These are phyloP conservation scores for Metrosideros polymorpha DNA, from an alignment of 441 rosid genomes.

Conservation along the genomic window DNA sequence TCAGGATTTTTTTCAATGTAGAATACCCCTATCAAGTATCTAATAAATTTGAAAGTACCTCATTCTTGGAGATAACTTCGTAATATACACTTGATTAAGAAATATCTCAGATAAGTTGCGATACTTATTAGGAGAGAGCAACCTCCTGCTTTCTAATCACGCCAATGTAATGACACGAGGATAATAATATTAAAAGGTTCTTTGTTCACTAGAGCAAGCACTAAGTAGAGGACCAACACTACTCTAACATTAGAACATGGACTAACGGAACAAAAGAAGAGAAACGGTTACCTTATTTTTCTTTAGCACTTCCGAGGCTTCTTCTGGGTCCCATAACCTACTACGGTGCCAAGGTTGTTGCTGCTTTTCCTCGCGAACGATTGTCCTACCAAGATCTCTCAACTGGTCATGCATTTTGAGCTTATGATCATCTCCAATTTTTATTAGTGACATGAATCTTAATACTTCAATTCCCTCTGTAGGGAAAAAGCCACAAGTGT, in stretches of 20 bases:
- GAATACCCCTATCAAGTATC: no score
- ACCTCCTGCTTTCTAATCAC: not conserved
- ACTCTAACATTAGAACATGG: accelerated
- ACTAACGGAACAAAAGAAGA: accelerated
- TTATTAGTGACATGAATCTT: not conserved
- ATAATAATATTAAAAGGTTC: not conserved
- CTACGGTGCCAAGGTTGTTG: accelerated
- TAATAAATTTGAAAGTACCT: not conserved
- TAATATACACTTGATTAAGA: not conserved
- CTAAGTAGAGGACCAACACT: not conserved
- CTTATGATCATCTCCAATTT: accelerated
- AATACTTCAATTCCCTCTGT: not conserved
- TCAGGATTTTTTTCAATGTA: not conserved
- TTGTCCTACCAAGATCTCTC: not conserved
- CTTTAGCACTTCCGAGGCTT: accelerated
- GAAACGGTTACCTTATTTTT: accelerated
- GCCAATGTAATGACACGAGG: not conserved
- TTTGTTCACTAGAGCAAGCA: not conserved
- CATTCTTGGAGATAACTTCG: not conserved
- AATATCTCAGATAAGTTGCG: not conserved
- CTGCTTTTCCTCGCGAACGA: accelerated
- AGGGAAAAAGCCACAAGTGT: accelerated
- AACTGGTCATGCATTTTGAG: not conserved
- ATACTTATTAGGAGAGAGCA: not conserved
- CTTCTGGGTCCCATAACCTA: not conserved